phyloP scores from a whole-genome alignment of 2,329 filamentous ascomycete species.

The Clathrospora elynae region DNA sequence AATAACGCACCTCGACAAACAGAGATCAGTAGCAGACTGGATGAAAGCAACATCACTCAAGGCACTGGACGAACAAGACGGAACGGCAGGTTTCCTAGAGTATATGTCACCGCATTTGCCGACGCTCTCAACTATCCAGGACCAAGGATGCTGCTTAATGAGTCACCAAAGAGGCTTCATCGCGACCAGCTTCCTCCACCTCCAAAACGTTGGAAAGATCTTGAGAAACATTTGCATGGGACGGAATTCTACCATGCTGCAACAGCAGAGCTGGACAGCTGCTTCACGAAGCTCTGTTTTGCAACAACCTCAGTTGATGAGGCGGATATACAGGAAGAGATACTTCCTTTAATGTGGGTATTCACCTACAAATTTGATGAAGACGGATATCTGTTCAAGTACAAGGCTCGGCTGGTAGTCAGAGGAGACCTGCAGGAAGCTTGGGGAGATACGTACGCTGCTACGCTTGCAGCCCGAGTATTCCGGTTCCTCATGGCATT shows the following conservation, averaged over 20 bases:
- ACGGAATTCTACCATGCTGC: conserved; percentile 5
- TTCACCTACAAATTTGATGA: conserved; percentile 19
- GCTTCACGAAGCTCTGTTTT: neutral
- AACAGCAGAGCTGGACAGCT: conserved; percentile 2
- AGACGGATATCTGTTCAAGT: conserved; percentile 18
- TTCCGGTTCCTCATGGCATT: conserved; percentile 29
- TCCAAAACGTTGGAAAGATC: conserved; percentile 3
- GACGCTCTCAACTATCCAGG: no score
- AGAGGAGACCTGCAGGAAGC: conserved; percentile 19
- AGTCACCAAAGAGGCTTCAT: neutral
- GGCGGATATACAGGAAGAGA: neutral
- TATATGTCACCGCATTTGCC: neutral
- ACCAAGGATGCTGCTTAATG: no score
- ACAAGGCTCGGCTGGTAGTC: conserved; percentile 20
- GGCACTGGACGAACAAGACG: neutral
- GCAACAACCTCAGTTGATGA: neutral
- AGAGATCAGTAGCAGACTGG: conserved; percentile 2
- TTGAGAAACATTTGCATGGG: neutral
- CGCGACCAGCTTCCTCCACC: neutral
- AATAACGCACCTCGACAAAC: conserved; percentile 4
- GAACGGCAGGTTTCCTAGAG: neutral
- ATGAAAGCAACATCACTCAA: neutral
- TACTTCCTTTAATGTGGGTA: conserved; percentile 9
- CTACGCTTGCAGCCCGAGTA: conserved; percentile 21
- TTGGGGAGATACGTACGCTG: conserved; percentile 17